Evolutionary conservation across 208 protist species (phyloP), one percentile per base, ranked within the genome.

Genomic region (Wallacemonas sp.): DNA sequence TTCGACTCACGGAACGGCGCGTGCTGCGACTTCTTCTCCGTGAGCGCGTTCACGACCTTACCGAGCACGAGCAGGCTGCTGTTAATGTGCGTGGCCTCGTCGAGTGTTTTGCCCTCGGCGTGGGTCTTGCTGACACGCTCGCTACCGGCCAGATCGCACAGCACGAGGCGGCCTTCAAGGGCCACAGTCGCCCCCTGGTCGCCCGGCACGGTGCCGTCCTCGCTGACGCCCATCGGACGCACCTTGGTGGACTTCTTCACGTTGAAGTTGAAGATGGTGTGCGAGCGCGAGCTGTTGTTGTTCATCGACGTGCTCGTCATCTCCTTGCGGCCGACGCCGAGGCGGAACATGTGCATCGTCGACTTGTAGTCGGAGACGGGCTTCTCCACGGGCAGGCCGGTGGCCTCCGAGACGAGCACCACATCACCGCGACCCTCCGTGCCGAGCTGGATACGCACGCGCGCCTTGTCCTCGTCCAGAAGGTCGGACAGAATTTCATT

Each of bases 131-230:
- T 85, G 20, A 87, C 77, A 54, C 97, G 90, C 81, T 99, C 98
- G 42, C 94, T 98, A 11, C 98, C 98, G 11, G 98, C 98, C 14
- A 99, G 82, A 92, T 99, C 98, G 59, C 98, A 98, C 41, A 99
- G 72, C 46, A 98, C 98, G 18, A 98, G 81, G 36, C 89, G 86
- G 0, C 89, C 89, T 55, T 95, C 84, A 16, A 95, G 76, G 20
- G 86, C 81, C 14, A 88, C 72, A 2, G 70, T 73, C 1, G 79
- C 48, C 0, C 49, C 64, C 16, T 72, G 57, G 3, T 62, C 22
- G 11, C 36, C 45, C 5, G 41, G 44, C 46, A 52, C 62, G 14
- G 50, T 28, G 38, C 39, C 49, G 3, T 61, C 69, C 16, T 48
- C 62, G 25, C 49, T 76, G 14, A 88, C 67, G 2, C 57, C 65